Conservation (phyloP, 352 stramenopile genomes). For the Phytophthora melonis region DNA sequence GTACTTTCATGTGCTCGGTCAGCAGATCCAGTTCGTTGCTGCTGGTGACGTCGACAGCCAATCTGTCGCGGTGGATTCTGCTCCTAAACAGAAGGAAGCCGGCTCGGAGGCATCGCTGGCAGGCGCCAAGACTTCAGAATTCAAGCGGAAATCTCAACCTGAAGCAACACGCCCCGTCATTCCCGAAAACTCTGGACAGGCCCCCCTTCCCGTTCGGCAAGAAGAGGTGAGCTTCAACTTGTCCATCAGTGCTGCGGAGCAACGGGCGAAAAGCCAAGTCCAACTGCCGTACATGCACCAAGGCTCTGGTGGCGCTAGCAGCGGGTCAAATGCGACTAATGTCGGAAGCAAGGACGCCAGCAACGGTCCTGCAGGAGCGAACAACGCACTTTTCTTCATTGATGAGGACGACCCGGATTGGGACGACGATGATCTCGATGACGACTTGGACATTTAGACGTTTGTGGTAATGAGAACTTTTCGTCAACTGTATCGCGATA, state of each 20-base stretch:
- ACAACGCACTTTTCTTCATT: constrained; percentile 74
- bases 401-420: constrained; percentile 85
- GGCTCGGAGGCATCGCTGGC: background rate
- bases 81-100: constrained; percentile 6
- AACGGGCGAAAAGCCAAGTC: constrained; percentile 67
- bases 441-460: constrained; percentile 60
- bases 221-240: constrained; percentile 82
- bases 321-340: background rate
- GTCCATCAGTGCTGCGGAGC: constrained; percentile 65
- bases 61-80: background rate
- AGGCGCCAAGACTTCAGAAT: constrained; percentile 5
- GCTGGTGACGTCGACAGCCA: constrained; percentile 6
- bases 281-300: constrained; percentile 82
- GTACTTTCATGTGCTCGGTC: constrained; percentile 56
- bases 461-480: no score
- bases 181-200: constrained; percentile 11
- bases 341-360: background rate
- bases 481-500: no score
- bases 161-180: background rate
- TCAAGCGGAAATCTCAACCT: constrained; percentile 17
- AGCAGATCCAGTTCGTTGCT: constrained; percentile 40
- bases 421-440: constrained; percentile 70
- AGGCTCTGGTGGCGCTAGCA: constrained; percentile 9
- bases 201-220: constrained; percentile 55
- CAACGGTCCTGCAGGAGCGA: constrained; percentile 13